Evolutionary conservation across 768 basidiomycete species (phyloP).

Genomic region (Mycena albidolilacea): DNA sequence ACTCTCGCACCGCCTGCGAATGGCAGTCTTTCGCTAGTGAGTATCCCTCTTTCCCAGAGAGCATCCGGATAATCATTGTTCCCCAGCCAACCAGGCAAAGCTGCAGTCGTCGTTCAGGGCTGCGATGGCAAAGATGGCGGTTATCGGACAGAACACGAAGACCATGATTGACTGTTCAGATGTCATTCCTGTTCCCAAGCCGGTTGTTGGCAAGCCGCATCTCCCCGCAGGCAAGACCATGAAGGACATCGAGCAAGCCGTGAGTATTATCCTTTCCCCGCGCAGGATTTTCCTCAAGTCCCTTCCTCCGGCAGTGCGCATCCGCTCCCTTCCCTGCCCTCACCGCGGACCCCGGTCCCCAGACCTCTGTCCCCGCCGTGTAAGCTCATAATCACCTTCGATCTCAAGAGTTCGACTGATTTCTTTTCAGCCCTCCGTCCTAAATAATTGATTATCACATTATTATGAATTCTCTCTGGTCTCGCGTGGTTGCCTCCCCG

Average conservation of each 20-base stretch:
- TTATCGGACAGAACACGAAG: constrained; percentile 46
- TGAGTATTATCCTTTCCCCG: background rate
- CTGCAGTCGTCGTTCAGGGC: constrained; percentile 44
- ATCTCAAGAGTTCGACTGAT: background rate
- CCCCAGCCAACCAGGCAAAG: constrained; percentile 41
- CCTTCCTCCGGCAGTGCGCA: background rate
- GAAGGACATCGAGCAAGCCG: constrained; percentile 45
- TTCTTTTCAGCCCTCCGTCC: background rate
- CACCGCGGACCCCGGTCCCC: background rate
- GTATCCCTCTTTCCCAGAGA: background rate
- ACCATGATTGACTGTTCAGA: constrained; percentile 54
- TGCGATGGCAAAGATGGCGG: constrained; percentile 52
- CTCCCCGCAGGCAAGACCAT: constrained; percentile 44
- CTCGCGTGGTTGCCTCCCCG: background rate
- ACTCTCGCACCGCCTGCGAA: constrained; percentile 53
- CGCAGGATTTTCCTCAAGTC: background rate
- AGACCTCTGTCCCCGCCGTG: background rate
- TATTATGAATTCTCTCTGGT: background rate
- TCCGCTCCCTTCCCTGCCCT: background rate
- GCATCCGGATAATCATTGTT: too few species aligned
- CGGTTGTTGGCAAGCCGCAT: constrained; percentile 35
- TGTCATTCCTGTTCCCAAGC: constrained; percentile 48
- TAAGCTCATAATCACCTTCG: background rate
- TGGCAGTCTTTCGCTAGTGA: constrained; percentile 53
- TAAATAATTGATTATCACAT: background rate